phyloP scores from a whole-genome alignment of 2,329 filamentous ascomycete genomes.

The Verticillium alfalfae region DNA sequence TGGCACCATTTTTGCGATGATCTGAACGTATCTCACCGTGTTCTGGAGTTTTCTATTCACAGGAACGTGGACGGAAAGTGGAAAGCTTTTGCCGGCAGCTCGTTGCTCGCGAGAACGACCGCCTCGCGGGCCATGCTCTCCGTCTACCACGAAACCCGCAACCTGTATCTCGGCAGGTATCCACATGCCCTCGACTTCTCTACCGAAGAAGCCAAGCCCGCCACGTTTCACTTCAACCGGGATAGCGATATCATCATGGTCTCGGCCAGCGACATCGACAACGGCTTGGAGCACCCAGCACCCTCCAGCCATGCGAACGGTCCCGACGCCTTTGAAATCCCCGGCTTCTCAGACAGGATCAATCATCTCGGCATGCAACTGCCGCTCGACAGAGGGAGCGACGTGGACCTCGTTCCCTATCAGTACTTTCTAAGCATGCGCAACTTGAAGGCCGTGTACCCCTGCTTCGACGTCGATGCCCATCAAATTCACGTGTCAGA shows the following conservation, averaged over 20 bases:
- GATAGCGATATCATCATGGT: conserved; percentile 21
- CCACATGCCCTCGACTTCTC: conserved; percentile 25
- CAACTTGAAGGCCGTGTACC: conserved; percentile 20
- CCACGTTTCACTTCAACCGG: conserved; percentile 21
- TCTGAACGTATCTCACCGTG: conserved; percentile 16
- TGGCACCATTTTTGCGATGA: conserved; percentile 27
- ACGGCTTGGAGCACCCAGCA: neutral
- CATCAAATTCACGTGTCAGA: no score
- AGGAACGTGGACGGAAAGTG: conserved; percentile 1
- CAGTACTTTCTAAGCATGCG: conserved; percentile 11
- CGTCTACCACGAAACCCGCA: conserved; percentile 28
- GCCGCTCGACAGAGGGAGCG: neutral
- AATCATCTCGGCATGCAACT: conserved; percentile 19
- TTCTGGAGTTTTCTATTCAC: conserved; percentile 19
- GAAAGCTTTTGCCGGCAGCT: conserved; percentile 15
- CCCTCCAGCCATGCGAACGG: neutral
- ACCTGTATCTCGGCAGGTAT: conserved; percentile 19
- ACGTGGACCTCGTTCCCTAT: neutral
- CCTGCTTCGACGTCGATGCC: conserved; percentile 4
- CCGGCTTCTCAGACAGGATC: conserved; percentile 20
- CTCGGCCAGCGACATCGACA: neutral
- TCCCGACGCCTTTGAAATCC: conserved; percentile 7
- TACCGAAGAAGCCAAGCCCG: conserved; percentile 12
- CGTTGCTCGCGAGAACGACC: conserved; percentile 20
- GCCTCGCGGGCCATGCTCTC: conserved; percentile 22